A percentile compares a stretch with the other conserved stretches of the same genome.
phyloP scores from a whole-genome alignment of 768 basidiomycete species.

The Tephrocybe sp. region DNA sequence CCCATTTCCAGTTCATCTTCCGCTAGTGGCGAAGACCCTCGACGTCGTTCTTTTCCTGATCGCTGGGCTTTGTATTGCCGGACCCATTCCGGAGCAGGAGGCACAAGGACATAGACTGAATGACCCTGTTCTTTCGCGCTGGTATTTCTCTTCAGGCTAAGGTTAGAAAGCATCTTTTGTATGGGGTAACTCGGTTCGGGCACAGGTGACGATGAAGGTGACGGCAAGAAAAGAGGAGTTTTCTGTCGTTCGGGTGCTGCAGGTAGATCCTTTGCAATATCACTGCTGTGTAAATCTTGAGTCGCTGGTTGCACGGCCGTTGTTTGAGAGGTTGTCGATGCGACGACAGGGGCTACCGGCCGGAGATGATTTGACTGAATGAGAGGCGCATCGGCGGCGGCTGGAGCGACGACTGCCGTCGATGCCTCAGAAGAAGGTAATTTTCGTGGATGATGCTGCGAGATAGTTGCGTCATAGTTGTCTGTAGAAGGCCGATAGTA shows the following conservation, averaged over 20 bases:
- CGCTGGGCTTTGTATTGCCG: conserved; percentile 11
- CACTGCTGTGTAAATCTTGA: no score
- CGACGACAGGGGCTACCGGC: no score
- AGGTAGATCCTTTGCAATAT: neutral
- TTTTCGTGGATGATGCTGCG: no score
- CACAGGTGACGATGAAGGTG: conserved; percentile 35
- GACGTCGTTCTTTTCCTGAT: conserved; percentile 2
- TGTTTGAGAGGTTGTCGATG: no score
- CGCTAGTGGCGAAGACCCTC: neutral
- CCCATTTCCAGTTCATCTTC: conserved; percentile 1
- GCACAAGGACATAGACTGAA: conserved; percentile 30
- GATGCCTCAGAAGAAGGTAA: no score
- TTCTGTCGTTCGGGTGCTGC: conserved; percentile 19
- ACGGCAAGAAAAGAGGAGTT: conserved; percentile 51
- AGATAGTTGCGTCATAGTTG: no score
- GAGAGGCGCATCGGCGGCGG: no score
- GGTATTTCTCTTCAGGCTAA: neutral
- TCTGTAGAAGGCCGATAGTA: no score
- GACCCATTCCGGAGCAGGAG: conserved; percentile 31
- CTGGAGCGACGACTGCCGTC: no score
- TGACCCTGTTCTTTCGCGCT: neutral
- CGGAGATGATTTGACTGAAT: no score
- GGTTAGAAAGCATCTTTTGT: neutral
- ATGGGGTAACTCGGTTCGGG: neutral
- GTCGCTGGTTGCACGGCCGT: no score